Evolutionary conservation across 169 alveolate genomes (phyloP), one percentile per base, ranked within the genome.

Genomic region (Plasmodium coatneyi): DNA sequence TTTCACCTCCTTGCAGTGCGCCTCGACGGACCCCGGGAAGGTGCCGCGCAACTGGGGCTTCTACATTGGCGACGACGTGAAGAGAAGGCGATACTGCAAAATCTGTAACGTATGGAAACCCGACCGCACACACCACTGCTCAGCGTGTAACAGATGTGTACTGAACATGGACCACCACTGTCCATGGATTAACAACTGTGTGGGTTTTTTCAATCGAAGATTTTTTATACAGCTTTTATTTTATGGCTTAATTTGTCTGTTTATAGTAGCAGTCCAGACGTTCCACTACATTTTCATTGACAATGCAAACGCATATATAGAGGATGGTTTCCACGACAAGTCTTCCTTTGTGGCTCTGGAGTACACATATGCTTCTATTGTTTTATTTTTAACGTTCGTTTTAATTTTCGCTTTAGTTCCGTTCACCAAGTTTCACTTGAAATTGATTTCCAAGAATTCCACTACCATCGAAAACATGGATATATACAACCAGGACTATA

Each of bases 141-240:
- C 99, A 5, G 97, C 97, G 12, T 99, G 99, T 95, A 98, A 98
- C 93, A 94, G 99, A 86, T 99, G 98, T 94, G 99, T 98, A 25
- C 95, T 98, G 92, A 98, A 98, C 92, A 98, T 99, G 99, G 99
- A 99, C 81, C 99, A 99, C 95, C 99, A 99, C 92, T 99, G 99
- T 92, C 99, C 99, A 30, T 99, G 99, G 99, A 98, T 99, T 54
- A 98, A 98, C 95, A 99, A 99, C 93, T 99, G 99, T 95, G 98
- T 99, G 43, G 99, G 99, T 10, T 98, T 98, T 96, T 98, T 97
- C 95, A 99, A 99, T 96, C 95, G 99, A 71, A 98, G 98, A 95
- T 98, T 95, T 94, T 99, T 99, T 95, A 97, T 98, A 74, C 99
- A 98, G 83, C 96, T 98, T 92, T 96, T 99, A 19, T 95, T 98